Evolutionary conservation across 164 flowering plant genomes (phyloP), one percentile per base, ranked within the genome.

Genomic region (Berberis vulgaris): DNA sequence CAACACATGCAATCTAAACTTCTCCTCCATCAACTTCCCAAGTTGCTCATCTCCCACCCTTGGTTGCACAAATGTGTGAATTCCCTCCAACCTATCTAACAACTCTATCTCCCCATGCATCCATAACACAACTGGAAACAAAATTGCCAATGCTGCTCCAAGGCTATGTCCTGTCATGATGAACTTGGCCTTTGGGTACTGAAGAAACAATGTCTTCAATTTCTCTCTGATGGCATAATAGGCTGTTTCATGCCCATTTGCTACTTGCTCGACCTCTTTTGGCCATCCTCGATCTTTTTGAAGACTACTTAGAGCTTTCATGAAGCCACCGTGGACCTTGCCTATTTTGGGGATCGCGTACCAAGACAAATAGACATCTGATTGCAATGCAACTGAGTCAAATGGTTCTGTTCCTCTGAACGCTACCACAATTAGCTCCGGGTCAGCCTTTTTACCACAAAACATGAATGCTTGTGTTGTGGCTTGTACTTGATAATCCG

Each of bases 1-100:
- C 26, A 26, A 26, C 26, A 67, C 52, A 65, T 77, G 73, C 41
- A 6, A 40, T 63, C 26, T 26, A 52, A 87, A 5, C 41, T 67
- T 72, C 59, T 74, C 69, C 71, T 79, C 67, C 89, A 92, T 83
- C 65, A 49, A 86, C 61, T 74, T 72, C 11, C 87, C 93, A 65
- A 87, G 78, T 46, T 76, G 26, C 53, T 64, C 60, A 69, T 89
- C 79, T 40, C 98, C 98, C 4, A 87, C 95, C 54, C 93, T 82
- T 0, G 98, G 96, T 69, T 92, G 96, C 61, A 95, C 96, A 73
- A 78, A 89, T 2, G 98, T 87, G 74, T 86, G 89, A 2, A 26
- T 87, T 84, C 7, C 89, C 7, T 80, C 86, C 69, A 92, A 56
- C 47, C 77, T 79, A 26, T 81, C 70, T 80, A 92, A 12, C 74